Evolutionary conservation across 2,329 filamentous ascomycete species (phyloP), one percentile per base, ranked within the genome.

Genomic region (Xylariomycetidae sp.): DNA sequence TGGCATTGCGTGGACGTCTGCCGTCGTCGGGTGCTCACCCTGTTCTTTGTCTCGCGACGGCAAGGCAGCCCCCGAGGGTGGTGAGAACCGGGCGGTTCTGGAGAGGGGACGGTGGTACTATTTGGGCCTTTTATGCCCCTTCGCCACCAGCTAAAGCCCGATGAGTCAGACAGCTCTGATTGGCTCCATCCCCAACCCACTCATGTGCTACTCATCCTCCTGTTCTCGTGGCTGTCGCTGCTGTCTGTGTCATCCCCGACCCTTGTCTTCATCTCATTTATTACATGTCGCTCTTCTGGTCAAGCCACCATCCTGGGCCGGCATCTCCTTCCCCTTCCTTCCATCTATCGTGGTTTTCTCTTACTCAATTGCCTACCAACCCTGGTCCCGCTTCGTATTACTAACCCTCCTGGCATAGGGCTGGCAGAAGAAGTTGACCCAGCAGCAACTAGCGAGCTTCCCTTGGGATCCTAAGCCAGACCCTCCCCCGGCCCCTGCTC

Each of bases 391-490:
- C n/a, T n/a, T n/a, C n/a, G n/a, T n/a, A n/a, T n/a, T n/a, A n/a
- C n/a, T n/a, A n/a, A n/a, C n/a, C n/a, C n/a, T n/a, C n/a, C n/a
- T n/a, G n/a, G n/a, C n/a, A n/a, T n/a, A 96, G 89, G 85, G 82
- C 65, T 98, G 92, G 92, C 89, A 96, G 69, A 73, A 81, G 51
- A 95, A 93, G 63, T 73, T 98, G 22, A 84, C 89, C 1, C 78
- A 79, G 48, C 79, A 93, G 46, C 79, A 83, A 46, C 82, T 96
- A 41, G 92, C 92, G 39, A 70, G 76, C 37, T 95, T 96, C 58
- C 90, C 92, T 9, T 98, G 92, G 92, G 92, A 98, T 56, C 90
- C 92, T 26, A 81, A 84, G 55, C 82, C 83, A 31, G 80, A 84
- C 32, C 73, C 76, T 57, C 43, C 64, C 51, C 52, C 68, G 49